Conservation (phyloP, 768 basidiomycete species). For the Exidia glandulosa region DNA sequence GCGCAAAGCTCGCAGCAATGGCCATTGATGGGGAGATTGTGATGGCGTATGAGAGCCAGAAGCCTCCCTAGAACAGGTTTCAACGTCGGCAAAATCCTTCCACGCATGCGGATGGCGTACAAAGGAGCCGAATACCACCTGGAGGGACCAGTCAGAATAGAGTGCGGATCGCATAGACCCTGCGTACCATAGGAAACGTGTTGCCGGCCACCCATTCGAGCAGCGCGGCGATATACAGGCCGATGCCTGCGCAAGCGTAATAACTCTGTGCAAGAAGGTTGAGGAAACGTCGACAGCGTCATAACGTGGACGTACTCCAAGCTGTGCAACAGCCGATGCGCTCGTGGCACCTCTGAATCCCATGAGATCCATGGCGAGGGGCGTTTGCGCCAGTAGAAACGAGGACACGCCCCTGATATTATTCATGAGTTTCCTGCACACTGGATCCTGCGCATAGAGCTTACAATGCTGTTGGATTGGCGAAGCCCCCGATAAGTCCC, state of each 20-base stretch:
- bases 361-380: slow-evolving; percentile 6
- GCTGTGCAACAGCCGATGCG: not conserved
- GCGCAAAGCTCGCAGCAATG: slow-evolving; percentile 5
- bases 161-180: not conserved
- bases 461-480: slow-evolving; percentile 8
- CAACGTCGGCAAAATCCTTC: not conserved
- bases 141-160: not conserved
- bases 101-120: not conserved
- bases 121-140: slow-evolving; percentile 5
- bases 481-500: not conserved
- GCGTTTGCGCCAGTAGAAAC: slow-evolving; percentile 5
- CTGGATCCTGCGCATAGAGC: not conserved
- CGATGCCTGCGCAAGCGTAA: slow-evolving; percentile 4
- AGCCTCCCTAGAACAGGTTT: slow-evolving; percentile 1
- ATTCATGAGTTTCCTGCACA: not conserved
- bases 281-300: not conserved
- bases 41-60: slow-evolving; percentile 6
- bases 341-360: slow-evolving; percentile 5
- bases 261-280: not conserved
- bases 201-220: slow-evolving; percentile 6
- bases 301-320: not conserved
- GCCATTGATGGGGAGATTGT: slow-evolving; percentile 4
- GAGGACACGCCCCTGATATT: not conserved
- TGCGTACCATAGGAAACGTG: not conserved
- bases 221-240: slow-evolving; percentile 3